phyloP scores from a whole-genome alignment of 305 asterid genomes.

The Fraxinus floribunda region DNA sequence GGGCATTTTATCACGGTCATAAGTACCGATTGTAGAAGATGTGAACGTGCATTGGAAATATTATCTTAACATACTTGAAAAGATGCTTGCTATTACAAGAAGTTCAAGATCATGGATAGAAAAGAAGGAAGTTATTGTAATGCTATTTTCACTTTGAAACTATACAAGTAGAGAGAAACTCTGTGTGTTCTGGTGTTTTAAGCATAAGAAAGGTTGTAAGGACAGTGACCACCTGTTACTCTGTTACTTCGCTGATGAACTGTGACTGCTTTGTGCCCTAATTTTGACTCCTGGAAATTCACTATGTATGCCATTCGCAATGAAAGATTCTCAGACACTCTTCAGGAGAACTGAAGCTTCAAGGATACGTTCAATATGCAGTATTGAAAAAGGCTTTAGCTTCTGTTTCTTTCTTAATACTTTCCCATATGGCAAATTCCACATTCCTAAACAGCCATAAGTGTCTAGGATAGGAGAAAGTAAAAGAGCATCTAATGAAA shows the following conservation, averaged over 20 bases:
- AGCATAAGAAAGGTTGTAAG: not conserved
- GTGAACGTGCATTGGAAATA: not conserved
- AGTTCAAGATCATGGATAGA: not conserved
- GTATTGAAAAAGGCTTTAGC: not conserved
- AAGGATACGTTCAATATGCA: not conserved
- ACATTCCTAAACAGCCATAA: not conserved
- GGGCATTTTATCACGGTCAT: not conserved
- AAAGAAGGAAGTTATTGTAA: not conserved
- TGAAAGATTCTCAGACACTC: not conserved
- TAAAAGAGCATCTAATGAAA: not conserved
- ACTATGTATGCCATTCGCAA: not conserved
- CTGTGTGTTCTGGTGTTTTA: not conserved
- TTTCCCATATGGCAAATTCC: not conserved
- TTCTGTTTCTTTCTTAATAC: not conserved
- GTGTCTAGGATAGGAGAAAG: not conserved
- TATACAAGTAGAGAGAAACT: not conserved
- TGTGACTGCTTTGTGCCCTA: not conserved
- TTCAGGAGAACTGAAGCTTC: not conserved
- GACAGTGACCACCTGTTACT: not conserved
- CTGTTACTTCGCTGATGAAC: not conserved
- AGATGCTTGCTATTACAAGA: not conserved
- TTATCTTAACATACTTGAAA: not conserved
- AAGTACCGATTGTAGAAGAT: slow-evolving; percentile 2
- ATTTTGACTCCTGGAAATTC: not conserved
- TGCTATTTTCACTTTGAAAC: not conserved